Evolutionary conservation across 257 asterid genomes (phyloP), one percentile per base, ranked within the genome.

Genomic region (Euphrasia confusa): DNA sequence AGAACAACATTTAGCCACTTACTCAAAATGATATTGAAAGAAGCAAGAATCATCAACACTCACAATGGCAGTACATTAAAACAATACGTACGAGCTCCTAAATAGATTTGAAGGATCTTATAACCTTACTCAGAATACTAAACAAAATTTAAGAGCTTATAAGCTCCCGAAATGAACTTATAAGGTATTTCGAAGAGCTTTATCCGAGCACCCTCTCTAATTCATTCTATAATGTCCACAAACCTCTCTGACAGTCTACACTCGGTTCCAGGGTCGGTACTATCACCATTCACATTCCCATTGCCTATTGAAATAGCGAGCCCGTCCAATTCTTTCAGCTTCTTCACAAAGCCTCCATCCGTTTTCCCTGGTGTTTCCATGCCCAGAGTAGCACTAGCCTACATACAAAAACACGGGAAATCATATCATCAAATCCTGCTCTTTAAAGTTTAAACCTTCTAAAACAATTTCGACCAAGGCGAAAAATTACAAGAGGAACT

Each of bases 281-380:
- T 75, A 45, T 79, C 79, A 40, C 75, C 72, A 60, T 77, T 83
- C 44, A 83, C 94, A 62, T 85, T 83, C 44, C 84, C 94, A 62
- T 85, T 85, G 71, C 94, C 94, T 14, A 85, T 74, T 27, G 99
- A 87, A 81, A 89, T 90, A 4, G 95, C 83, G 54, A 87, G 89
- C 67, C 95, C 96, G 60, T 85, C 89, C 64, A 87, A 80, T 52
- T 80, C 96, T 80, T 82, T 89, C 77, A 86, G 70, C 79, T 89
- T 89, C 74, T 79, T 83, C 64, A 75, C 76, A 61, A 85, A 74
- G 62, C 90, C 72, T 68, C 82, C 85, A 35, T 82, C 94, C 10
- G 77, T 40, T 60, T 81, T 86, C 59, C 73, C 89, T 1, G 88
- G 61, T 11, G 81, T 26, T 3, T 89, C 97, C 81, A 68, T 54